Evolutionary conservation across 441 rosid species (phyloP).

Genomic region (Euphorbia schlechtendalii): DNA sequence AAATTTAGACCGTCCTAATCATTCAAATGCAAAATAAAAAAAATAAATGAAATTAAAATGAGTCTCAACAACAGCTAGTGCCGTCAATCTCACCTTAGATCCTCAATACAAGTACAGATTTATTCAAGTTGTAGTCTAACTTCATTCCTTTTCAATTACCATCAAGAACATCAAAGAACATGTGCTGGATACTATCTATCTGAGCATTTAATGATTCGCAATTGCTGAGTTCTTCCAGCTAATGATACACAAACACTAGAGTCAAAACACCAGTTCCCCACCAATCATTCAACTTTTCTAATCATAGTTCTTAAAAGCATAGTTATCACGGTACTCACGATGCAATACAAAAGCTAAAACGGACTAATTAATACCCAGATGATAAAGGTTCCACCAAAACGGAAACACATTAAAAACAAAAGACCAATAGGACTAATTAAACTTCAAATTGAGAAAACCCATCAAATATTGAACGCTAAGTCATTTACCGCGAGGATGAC

Average conservation of each 20-base stretch:
- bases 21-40: not conserved
- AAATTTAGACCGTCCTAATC: not conserved
- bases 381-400: not conserved
- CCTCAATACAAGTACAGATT: not conserved
- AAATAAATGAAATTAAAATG: not conserved
- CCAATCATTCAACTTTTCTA: not conserved
- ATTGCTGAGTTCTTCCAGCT: not conserved
- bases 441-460: constrained; percentile 6
- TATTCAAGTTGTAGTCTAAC: not conserved
- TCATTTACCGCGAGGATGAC: constrained; percentile 62
- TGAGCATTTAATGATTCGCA: not conserved
- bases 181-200: not conserved
- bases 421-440: not conserved
- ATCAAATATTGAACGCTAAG: not conserved
- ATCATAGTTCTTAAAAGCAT: no score
- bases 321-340: not conserved
- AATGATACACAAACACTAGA: not conserved
- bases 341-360: not conserved
- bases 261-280: not conserved
- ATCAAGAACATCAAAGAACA: not conserved
- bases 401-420: not conserved
- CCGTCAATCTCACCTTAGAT: not conserved
- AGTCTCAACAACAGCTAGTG: not conserved
- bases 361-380: not conserved
- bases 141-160: not conserved